Base-by-base conservation (phyloP, 2,329 filamentous ascomycete species). In the Hansfordia pulvinata region DNA sequence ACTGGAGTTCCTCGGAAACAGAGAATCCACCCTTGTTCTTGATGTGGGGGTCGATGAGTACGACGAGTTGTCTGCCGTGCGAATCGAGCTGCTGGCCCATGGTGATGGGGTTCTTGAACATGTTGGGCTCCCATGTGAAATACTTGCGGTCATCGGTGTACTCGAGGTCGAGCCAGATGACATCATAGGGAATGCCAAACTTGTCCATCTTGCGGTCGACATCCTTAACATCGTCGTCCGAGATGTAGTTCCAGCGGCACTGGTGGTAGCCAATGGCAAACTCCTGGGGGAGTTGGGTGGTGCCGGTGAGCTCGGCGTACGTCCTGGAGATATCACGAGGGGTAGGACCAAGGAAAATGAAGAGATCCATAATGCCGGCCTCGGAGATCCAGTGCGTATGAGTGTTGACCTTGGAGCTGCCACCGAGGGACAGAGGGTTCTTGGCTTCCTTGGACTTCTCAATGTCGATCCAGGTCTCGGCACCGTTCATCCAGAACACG, bases 101-200 rank as follows among this genome's bases (percentile, higher is more conserved):
- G 25, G 71, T 69, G 26, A 80, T 69, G 0, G 90, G 86, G 40
- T 96, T 75, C 10, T 73, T 66, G 54, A 98, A 98, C 26, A 76
- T 90, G 44, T 93, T 67, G 12, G 76, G 69, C 44, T 98, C 88
- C 82, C 85, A 98, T 1, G 86, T 94, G 50, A 98, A 98, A 60
- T 98, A 98, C 58, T 93, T 92, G 56, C 90, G 88, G 51, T 80
- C 85, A 33, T 98, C 82, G 0, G 86, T 92, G 53, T 96, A 98
- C 56, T 98, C 90, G 39, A 98, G 83, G 43, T 98, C 90, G 11
- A 98, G 74, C 90, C 90, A 98, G 43, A 98, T 98, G 36, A 96
- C 82, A 53, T 98, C 90, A 57, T 96, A 98, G 0, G 90, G 90
- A 29, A 98, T 94, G 47, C 83, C 77, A 54, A 76, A 73, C 58